Evolutionary conservation across 192 early-diverging fungal genomes (phyloP).

Genomic region (Linnemannia elongata): DNA sequence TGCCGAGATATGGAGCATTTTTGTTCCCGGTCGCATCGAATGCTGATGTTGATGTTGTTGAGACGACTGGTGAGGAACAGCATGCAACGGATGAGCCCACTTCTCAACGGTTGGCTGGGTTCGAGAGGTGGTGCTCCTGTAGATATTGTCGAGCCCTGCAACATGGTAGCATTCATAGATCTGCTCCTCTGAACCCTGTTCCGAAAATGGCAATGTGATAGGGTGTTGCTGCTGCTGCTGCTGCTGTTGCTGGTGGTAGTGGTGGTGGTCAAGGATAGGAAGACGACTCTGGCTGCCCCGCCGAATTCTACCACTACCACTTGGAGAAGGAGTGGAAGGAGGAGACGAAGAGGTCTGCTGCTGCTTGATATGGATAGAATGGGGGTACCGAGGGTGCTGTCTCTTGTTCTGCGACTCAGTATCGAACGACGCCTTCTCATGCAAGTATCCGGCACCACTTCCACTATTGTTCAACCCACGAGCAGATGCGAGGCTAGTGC

Average conservation of each 20-base stretch:
- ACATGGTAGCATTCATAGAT: constrained; percentile 15
- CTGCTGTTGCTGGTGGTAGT: constrained; percentile 8
- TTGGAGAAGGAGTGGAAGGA: neutral
- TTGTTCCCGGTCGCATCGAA: neutral
- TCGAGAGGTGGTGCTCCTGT: neutral
- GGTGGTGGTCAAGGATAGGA: neutral
- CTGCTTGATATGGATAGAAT: neutral
- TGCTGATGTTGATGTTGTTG: neutral
- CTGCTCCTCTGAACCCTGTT: neutral
- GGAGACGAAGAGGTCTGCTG: neutral
- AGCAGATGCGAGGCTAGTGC: neutral
- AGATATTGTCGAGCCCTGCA: neutral
- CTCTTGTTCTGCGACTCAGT: neutral
- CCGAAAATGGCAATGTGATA: neutral
- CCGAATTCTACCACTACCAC: neutral
- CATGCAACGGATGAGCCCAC: neutral
- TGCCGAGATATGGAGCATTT: neutral
- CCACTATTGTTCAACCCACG: neutral
- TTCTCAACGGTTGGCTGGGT: neutral
- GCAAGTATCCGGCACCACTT: neutral
- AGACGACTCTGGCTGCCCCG: constrained; percentile 9
- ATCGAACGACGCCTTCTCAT: neutral
- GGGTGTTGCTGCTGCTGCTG: neutral
- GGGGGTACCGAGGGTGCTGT: neutral
- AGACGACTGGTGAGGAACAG: neutral